Evolutionary conservation across 164 flowering plant species (phyloP).

Genomic region (Vitis rotundifolia): DNA sequence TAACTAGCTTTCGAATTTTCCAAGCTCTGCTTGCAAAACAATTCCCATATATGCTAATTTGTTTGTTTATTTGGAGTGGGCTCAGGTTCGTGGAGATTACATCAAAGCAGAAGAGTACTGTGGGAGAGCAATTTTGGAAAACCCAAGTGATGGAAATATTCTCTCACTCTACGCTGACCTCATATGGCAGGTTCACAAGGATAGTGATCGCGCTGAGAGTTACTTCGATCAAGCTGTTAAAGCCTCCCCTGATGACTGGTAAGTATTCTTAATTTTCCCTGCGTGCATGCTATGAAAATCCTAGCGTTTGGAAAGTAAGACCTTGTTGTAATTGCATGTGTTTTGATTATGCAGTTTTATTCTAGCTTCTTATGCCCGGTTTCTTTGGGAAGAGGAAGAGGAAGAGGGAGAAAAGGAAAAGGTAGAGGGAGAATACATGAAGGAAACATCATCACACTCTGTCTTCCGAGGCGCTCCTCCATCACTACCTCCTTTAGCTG

Average conservation of each 20-base stretch:
- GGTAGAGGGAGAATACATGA: neutral
- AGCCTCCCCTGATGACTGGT: slow-evolving; percentile 89
- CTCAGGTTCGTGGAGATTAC: slow-evolving; percentile 68
- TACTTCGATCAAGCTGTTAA: slow-evolving; percentile 84
- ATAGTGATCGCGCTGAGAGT: slow-evolving; percentile 60
- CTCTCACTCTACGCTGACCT: slow-evolving; percentile 74
- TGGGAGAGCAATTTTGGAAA: slow-evolving; percentile 75
- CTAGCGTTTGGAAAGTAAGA: slow-evolving; percentile 35
- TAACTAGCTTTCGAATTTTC: no score
- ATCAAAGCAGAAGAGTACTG: slow-evolving; percentile 81
- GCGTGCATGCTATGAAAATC: neutral
- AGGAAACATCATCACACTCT: slow-evolving; percentile 6
- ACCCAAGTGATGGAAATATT: slow-evolving; percentile 64
- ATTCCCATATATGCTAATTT: no score
- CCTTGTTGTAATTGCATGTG: neutral
- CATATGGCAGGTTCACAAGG: slow-evolving; percentile 68
- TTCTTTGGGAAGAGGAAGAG: slow-evolving; percentile 45
- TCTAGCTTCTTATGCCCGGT: slow-evolving; percentile 40
- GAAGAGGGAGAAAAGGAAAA: slow-evolving; percentile 8
- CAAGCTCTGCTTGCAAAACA: no score
- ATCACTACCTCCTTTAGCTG: slow-evolving; percentile 26
- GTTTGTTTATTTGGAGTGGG: neutral
- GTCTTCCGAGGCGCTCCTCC: slow-evolving; percentile 27
- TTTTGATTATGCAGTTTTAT: slow-evolving; percentile 42
- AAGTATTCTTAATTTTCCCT: slow-evolving; percentile 4